Percentiles rank a stretch among this genome's conserved stretches.
phyloP scores from a whole-genome alignment of 192 early-diverging fungal genomes.

The Coemansia sp. region DNA sequence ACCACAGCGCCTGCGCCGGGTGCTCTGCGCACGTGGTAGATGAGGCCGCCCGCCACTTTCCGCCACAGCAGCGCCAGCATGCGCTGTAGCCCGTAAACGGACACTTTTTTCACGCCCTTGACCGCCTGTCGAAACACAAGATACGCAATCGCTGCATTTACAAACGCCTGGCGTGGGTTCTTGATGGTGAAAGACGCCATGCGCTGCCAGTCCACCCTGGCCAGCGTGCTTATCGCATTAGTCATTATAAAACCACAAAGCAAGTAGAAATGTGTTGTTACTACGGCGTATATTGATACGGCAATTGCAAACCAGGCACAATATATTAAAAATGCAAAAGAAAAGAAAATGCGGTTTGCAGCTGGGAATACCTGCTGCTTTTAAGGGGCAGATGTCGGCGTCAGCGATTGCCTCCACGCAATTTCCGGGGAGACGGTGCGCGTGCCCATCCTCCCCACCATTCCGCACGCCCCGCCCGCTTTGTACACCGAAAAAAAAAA shows the following conservation, averaged over 20 bases:
- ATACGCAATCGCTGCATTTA: constrained; percentile 42
- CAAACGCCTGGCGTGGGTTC: constrained; percentile 46
- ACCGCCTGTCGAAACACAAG: constrained; percentile 36
- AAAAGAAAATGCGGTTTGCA: not conserved
- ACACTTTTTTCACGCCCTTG: constrained; percentile 22
- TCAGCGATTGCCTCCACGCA: too few species aligned
- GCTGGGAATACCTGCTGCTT: not conserved
- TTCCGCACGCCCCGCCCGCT: not conserved
- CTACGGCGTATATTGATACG: not conserved
- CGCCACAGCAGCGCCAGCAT: constrained; percentile 30
- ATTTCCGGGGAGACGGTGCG: too few species aligned
- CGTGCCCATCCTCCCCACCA: too few species aligned
- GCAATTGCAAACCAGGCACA: constrained; percentile 1
- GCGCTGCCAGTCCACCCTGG: constrained; percentile 44
- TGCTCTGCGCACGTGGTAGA: constrained; percentile 37
- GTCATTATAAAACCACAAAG: constrained; percentile 18
- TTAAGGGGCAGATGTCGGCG: too few species aligned
- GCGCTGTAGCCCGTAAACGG: constrained; percentile 37
- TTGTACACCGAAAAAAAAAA: not conserved
- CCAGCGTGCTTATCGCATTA: constrained; percentile 46
- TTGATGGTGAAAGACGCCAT: constrained; percentile 28
- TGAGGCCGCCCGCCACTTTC: constrained; percentile 21
- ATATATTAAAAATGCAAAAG: constrained; percentile 2
- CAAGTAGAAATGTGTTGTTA: not conserved
- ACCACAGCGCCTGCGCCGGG: constrained; percentile 63